phyloP scores from a whole-genome alignment of 1,139 yeast genomes.

The Petasospora fabianii region DNA sequence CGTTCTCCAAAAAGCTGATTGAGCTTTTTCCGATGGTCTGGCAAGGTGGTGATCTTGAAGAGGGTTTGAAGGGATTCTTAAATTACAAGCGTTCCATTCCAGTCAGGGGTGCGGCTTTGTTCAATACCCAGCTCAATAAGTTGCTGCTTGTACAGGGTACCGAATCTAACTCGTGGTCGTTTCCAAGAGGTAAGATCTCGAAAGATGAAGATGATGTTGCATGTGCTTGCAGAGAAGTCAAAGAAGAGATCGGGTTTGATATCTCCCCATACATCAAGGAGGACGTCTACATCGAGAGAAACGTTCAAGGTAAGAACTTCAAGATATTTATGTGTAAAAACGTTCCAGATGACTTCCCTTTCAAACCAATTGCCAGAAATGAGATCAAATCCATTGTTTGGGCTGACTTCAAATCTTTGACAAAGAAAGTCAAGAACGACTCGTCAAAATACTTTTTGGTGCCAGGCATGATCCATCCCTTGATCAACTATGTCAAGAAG shows the following conservation, averaged over 20 bases:
- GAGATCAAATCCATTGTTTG: conserved; percentile 76
- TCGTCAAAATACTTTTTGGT: conserved; percentile 53
- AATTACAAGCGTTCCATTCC: conserved; percentile 89
- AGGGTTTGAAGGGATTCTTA: conserved; percentile 73
- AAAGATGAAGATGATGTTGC: conserved; percentile 87
- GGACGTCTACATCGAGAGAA: conserved; percentile 75
- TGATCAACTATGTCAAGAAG: conserved; percentile 53
- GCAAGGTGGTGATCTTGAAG: conserved; percentile 79
- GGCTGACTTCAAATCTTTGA: conserved; percentile 46
- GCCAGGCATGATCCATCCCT: conserved; percentile 57
- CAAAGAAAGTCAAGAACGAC: conserved; percentile 30
- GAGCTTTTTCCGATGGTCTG: conserved; percentile 81
- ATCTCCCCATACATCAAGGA: conserved; percentile 63
- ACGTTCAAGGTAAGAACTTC: conserved; percentile 78
- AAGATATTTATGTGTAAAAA: conserved; percentile 76
- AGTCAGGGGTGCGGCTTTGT: conserved; percentile 91
- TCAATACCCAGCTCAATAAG: conserved; percentile 68
- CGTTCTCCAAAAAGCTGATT: conserved; percentile 70
- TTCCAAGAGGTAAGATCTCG: conserved; percentile 95
- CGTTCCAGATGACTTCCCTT: conserved; percentile 71
- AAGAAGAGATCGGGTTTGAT: conserved; percentile 95
- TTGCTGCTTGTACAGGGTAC: conserved; percentile 81
- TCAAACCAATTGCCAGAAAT: conserved; percentile 79
- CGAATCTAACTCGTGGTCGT: conserved; percentile 87
- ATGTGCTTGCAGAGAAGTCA: conserved; percentile 92